Conservation (phyloP, 169 alveolate genomes). For the Sarcocystis neurona region DNA sequence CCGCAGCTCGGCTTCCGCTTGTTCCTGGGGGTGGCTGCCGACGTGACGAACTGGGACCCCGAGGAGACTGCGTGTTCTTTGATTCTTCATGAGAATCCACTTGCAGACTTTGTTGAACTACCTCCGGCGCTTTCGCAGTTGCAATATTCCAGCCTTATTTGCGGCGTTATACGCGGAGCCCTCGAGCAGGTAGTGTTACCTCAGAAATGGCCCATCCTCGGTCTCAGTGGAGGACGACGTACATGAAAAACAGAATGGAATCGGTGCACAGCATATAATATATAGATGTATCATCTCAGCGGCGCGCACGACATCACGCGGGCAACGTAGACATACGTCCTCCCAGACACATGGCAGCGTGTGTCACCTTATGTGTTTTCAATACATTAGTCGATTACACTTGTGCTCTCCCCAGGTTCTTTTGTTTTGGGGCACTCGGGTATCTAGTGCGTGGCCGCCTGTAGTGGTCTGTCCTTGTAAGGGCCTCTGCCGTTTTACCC, state of each 20-base stretch:
- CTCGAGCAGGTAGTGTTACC: constrained; percentile 73
- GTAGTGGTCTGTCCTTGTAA: too few relatives aligned
- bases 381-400: neutral
- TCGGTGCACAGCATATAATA: too few relatives aligned
- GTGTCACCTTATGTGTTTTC: neutral
- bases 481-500: too few relatives aligned
- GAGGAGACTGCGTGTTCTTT: constrained; percentile 79
- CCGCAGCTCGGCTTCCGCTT: constrained; percentile 82
- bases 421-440: too few relatives aligned
- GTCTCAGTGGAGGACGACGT: neutral
- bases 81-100: constrained; percentile 82
- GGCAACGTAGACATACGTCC: too few relatives aligned
- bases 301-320: too few relatives aligned
- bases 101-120: constrained; percentile 84
- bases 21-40: constrained; percentile 87
- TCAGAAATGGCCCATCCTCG: too few relatives aligned
- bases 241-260: neutral
- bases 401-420: too few relatives aligned
- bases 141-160: constrained; percentile 79
- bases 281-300: too few relatives aligned
- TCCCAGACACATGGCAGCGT: neutral
- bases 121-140: constrained; percentile 80
- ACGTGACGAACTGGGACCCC: constrained; percentile 74
- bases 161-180: constrained; percentile 90
- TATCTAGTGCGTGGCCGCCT: too few relatives aligned